Percentiles rank a stretch among this genome's conserved stretches.
These are phyloP conservation scores for Brassica juncea DNA, from an alignment of 345 rosid species.

Conservation along the genomic window DNA sequence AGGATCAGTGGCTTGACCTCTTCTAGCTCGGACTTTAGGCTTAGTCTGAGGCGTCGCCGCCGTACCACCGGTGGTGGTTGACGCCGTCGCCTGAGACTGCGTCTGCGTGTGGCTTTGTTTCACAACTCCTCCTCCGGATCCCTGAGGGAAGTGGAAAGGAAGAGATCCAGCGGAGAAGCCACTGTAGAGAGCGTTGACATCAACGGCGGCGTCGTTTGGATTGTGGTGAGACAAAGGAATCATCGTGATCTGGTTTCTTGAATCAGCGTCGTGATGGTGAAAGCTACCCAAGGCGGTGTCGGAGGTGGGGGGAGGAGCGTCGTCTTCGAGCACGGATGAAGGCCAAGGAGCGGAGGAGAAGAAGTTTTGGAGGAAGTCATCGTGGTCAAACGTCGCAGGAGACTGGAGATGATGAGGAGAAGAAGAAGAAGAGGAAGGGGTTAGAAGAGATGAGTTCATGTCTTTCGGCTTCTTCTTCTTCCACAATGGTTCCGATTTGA, in stretches of 20 bases:
- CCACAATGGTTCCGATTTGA: background rate
- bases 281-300: constrained; percentile 22
- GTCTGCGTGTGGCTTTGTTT: constrained; percentile 50
- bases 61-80: constrained; percentile 34
- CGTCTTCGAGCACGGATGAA: constrained; percentile 27
- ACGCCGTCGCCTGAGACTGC: constrained; percentile 48
- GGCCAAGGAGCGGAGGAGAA: constrained; percentile 65
- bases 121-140: constrained; percentile 42
- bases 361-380: constrained; percentile 83
- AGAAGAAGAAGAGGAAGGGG: constrained; percentile 35
- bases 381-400: constrained; percentile 44
- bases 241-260: constrained; percentile 59
- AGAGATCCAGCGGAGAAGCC: constrained; percentile 72
- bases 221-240: constrained; percentile 32
- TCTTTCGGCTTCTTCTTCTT: background rate
- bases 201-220: constrained; percentile 41
- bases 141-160: constrained; percentile 67
- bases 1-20: constrained; percentile 99
- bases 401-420: constrained; percentile 36
- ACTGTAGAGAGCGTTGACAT: constrained; percentile 43
- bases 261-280: constrained; percentile 48
- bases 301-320: constrained; percentile 24
- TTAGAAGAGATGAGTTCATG: constrained; percentile 32
- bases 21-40: constrained; percentile 83
- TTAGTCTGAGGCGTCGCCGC: constrained; percentile 57